Evolutionary conservation across 2,329 filamentous ascomycete genomes (phyloP), one percentile per base, ranked within the genome.

Genomic region (Stagonosporopsis vannaccii): DNA sequence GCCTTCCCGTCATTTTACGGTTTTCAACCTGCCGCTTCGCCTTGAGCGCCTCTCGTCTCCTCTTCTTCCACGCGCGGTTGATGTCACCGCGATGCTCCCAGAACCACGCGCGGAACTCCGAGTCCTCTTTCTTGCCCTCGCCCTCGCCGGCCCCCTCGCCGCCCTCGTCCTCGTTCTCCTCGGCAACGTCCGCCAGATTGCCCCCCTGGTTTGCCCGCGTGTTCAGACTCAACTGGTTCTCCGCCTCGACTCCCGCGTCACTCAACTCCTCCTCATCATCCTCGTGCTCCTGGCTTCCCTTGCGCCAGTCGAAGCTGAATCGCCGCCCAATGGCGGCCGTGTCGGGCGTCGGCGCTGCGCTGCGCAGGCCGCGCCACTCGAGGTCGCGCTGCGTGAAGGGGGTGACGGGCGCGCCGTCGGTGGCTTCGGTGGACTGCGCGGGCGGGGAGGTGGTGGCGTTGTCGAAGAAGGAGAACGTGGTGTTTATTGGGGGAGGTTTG

Each of bases 321-420:
- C 80, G 83, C 25, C 86, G 85, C 36, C 82, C 87, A 2, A 90
- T 87, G 57, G 92, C 87, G 1, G 92, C 92, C 0, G 95, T 98
- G 71, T 99, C 95, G 0, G 95, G 95, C 0, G 95, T 99, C 0
- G 95, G 95, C 2, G 95, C 95, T 6, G 92, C 92, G 72, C 92
- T 97, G 52, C 95, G 85, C n/a, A 90, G 72, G 46, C 85, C 85
- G 59, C 92, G 85, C 77, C 82, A 86, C 65, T 91, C 88, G 26
- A 94, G 81, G 63, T 98, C 94, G 63, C 88, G 85, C 60, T 88
- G 87, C 0, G 90, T 91, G 73, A 87, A 96, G 0, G 94, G 94
- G 0, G 94, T 97, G 76, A 92, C 86, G 12, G 92, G 93, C 1
- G 57, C 55, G 23, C 66, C 73, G 1, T 81, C 83, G 75, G 58